Conservation (phyloP, 345 rosid genomes). For the Lenwebbia sp. region DNA sequence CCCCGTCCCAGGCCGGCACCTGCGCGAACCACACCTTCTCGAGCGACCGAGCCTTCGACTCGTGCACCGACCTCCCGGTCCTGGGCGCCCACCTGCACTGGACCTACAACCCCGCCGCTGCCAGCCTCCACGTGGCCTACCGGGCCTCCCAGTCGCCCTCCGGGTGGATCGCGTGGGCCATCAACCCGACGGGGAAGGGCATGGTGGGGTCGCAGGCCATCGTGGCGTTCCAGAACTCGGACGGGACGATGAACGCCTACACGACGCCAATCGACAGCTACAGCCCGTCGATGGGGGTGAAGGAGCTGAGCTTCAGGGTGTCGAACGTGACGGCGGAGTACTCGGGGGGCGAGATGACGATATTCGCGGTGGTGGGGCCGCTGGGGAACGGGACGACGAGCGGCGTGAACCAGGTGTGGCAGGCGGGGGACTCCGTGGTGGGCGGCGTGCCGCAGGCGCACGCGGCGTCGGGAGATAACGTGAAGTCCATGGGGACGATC, state of each 20-base stretch:
- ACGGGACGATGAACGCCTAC: constrained; percentile 20
- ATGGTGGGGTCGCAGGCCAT: constrained; percentile 52
- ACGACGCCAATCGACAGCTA: constrained; percentile 13
- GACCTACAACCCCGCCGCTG: constrained; percentile 13
- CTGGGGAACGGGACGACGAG: constrained; percentile 3
- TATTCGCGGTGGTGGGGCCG: constrained; percentile 33
- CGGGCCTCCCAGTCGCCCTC: constrained; percentile 13
- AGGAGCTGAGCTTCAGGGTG: constrained; percentile 21
- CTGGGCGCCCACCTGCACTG: constrained; percentile 30
- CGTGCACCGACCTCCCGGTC: constrained; percentile 22
- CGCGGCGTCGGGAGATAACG: constrained; percentile 8
- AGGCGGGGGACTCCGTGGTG: constrained; percentile 25
- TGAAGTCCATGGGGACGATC: constrained; percentile 10
- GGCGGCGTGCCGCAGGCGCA: constrained; percentile 16
- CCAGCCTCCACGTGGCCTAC: constrained; percentile 25
- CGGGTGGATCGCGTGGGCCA: constrained; percentile 46
- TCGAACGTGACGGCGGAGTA: constrained; percentile 17
- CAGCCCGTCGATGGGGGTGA: constrained; percentile 19
- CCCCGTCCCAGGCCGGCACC: neutral
- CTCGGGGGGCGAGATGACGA: constrained; percentile 16
- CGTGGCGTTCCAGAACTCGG: constrained; percentile 24
- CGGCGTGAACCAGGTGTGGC: constrained; percentile 38
- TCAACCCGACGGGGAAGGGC: constrained; percentile 21
- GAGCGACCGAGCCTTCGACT: neutral
- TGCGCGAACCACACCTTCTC: constrained; percentile 19